These are phyloP conservation scores for Emergomyces orientalis DNA, from an alignment of 2,329 filamentous ascomycete genomes.

Conservation along the genomic window DNA sequence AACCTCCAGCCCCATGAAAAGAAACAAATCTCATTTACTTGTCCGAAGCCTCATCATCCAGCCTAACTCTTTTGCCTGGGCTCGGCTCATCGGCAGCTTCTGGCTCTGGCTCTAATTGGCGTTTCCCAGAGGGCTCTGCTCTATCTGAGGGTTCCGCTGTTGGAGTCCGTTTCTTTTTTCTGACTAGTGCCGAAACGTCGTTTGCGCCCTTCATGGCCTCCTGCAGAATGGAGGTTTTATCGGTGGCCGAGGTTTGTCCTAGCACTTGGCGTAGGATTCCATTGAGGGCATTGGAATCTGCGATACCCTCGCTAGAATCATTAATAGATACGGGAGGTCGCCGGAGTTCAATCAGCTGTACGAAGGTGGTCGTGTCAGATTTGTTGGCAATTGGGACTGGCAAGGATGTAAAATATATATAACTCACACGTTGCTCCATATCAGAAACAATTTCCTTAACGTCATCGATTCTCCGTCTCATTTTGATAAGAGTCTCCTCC, in stretches of 20 bases:
- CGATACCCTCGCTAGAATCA: conserved; percentile 26
- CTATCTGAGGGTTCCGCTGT: conserved; percentile 10
- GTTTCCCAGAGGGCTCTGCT: conserved; percentile 19
- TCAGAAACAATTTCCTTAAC: conserved; percentile 53
- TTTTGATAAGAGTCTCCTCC: conserved; percentile 32
- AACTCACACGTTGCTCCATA: conserved; percentile 50
- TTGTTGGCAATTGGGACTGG: neutral
- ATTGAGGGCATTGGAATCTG: conserved; percentile 38
- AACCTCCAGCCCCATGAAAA: neutral
- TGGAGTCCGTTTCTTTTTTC: conserved; percentile 40
- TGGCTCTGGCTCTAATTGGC: conserved; percentile 14
- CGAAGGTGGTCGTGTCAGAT: neutral
- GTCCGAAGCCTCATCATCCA: neutral
- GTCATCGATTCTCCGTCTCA: conserved; percentile 45
- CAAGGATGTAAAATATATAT: conserved; percentile 3
- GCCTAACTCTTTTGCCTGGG: conserved; percentile 2
- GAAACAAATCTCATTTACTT: neutral
- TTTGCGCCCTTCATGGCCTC: conserved; percentile 49
- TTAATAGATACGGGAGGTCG: conserved; percentile 44
- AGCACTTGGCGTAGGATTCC: conserved; percentile 51
- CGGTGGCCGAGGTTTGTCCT: conserved; percentile 42
- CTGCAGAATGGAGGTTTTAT: conserved; percentile 44
- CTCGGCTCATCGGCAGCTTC: conserved; percentile 16
- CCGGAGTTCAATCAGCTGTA: conserved; percentile 48
- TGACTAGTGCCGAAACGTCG: conserved; percentile 51